Percentiles rank a stretch among this genome's conserved stretches.
phyloP scores from a whole-genome alignment of 2,329 filamentous ascomycete genomes.

The Domatiomyces globalis region DNA sequence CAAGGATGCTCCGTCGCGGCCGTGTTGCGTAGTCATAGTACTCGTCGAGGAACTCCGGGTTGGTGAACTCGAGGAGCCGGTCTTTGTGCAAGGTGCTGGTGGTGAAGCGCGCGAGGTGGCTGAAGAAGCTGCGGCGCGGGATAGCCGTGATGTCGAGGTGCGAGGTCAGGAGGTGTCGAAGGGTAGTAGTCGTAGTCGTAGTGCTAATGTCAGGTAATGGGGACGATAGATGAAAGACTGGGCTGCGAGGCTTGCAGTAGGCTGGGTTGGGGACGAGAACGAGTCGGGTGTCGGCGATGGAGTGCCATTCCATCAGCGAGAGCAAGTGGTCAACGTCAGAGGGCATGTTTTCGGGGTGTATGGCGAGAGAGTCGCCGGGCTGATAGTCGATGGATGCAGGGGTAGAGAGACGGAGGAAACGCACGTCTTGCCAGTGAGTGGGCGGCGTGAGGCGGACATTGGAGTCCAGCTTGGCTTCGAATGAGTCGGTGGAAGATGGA shows the following conservation, averaged over 20 bases:
- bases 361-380: slow-evolving; percentile 66
- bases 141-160: slow-evolving; percentile 84
- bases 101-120: slow-evolving; percentile 62
- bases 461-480: slow-evolving; percentile 43
- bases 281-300: slow-evolving; percentile 56
- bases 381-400: slow-evolving; percentile 34
- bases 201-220: slow-evolving; percentile 24
- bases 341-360: slow-evolving; percentile 79
- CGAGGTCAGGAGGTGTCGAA: slow-evolving; percentile 63
- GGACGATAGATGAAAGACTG: slow-evolving; percentile 1
- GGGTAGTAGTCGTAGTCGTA: slow-evolving; percentile 31
- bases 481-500: slow-evolving; percentile 45
- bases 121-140: slow-evolving; percentile 74
- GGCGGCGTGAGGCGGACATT: slow-evolving; percentile 62
- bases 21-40: slow-evolving; percentile 92
- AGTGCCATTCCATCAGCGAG: slow-evolving; percentile 61
- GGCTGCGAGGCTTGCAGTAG: not conserved
- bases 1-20: slow-evolving; percentile 76
- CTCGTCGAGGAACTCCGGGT: slow-evolving; percentile 70
- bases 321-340: slow-evolving; percentile 68
- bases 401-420: slow-evolving; percentile 52
- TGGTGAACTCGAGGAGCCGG: slow-evolving; percentile 68
- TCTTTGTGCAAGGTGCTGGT: slow-evolving; percentile 59
- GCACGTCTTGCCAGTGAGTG: slow-evolving; percentile 87
- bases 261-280: slow-evolving; percentile 2